Percentiles rank a stretch among this genome's conserved stretches.
These are phyloP conservation scores for Pichia paraexigua DNA, from an alignment of 805 yeast species.

Conservation along the genomic window DNA sequence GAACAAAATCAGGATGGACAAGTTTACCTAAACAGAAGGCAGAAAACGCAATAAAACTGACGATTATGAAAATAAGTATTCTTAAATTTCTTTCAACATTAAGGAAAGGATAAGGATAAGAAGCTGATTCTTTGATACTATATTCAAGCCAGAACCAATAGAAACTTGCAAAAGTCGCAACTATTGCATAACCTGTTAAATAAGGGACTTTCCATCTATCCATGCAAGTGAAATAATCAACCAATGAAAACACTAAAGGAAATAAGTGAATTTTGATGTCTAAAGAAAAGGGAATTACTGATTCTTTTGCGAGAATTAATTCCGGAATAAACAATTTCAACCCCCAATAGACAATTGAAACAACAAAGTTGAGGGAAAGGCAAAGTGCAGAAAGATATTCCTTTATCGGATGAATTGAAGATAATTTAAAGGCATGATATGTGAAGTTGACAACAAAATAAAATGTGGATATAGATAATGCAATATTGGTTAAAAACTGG, in stretches of 20 bases:
- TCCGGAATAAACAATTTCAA: constrained; percentile 44
- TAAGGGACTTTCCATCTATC: constrained; percentile 33
- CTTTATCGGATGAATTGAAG: constrained; percentile 21
- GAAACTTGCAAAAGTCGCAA: constrained; percentile 32
- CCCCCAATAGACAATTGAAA: constrained; percentile 63
- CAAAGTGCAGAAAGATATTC: constrained; percentile 45
- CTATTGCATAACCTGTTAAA: constrained; percentile 32
- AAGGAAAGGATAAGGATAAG: constrained; percentile 62
- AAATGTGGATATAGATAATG: constrained; percentile 40
- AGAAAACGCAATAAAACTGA: constrained; percentile 32
- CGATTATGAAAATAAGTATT: constrained; percentile 39
- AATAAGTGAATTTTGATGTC: constrained; percentile 55
- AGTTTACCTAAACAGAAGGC: constrained; percentile 19
- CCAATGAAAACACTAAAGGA: constrained; percentile 44
- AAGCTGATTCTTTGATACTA: constrained; percentile 38
- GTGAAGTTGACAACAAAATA: constrained; percentile 33
- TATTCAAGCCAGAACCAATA: constrained; percentile 49
- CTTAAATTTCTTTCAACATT: constrained; percentile 42
- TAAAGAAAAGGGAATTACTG: constrained; percentile 37
- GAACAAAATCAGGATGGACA: constrained; percentile 13
- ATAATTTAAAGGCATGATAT: constrained; percentile 30
- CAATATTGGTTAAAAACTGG: constrained; percentile 68
- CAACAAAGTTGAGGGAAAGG: constrained; percentile 51
- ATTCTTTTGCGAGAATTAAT: constrained; percentile 35
- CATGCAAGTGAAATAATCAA: constrained; percentile 50